phyloP scores from a whole-genome alignment of 83 land plant species.

The Larix sibirica region DNA sequence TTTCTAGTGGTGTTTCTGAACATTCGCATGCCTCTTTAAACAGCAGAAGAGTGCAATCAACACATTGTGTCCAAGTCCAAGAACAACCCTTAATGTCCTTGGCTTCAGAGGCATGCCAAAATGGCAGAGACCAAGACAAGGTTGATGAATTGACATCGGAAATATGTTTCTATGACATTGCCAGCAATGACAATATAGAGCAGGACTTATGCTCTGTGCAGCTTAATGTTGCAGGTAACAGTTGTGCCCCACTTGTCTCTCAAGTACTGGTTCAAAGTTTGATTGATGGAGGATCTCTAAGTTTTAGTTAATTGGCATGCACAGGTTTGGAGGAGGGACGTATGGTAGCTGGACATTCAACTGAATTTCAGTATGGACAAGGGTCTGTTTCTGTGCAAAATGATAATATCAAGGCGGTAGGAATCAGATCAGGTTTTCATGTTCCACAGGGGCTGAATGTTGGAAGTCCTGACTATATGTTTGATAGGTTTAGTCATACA shows the following conservation, averaged over 20 bases:
- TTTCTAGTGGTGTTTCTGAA: not conserved
- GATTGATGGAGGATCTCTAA: not conserved
- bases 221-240: not conserved
- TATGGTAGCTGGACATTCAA: not conserved
- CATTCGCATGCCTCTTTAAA: not conserved
- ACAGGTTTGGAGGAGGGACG: not conserved
- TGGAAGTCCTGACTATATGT: not conserved
- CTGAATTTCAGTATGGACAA: not conserved
- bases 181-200: not conserved
- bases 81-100: slow-evolving; percentile 1
- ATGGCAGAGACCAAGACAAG: not conserved
- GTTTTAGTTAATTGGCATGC: not conserved
- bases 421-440: not conserved
- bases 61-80: not conserved
- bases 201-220: not conserved
- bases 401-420: not conserved
- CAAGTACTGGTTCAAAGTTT: not conserved
- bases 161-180: not conserved
- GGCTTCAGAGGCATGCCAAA: slow-evolving; percentile 4
- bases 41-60: not conserved
- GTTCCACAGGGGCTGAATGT: not conserved
- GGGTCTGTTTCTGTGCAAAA: not conserved
- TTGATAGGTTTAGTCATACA: not conserved
- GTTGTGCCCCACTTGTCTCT: not conserved
- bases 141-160: not conserved